Evolutionary conservation across 129 eudicot genomes (phyloP).

Genomic region (Artemisia tridentata): DNA sequence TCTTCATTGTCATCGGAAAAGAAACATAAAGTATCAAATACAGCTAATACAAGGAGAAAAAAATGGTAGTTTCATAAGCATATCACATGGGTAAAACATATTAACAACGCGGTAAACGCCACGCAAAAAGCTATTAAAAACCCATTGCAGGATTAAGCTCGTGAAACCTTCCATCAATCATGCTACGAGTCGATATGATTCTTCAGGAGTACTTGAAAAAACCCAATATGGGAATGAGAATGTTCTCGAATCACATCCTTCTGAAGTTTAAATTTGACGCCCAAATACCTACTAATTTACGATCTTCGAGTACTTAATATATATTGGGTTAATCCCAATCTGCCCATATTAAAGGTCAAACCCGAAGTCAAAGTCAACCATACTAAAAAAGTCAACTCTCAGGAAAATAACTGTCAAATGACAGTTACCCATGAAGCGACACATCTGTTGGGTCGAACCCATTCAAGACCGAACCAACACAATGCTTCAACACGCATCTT

Average conservation of each 20-base stretch:
- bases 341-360: no score
- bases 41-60: conserved; percentile 18
- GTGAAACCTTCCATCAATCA: conserved; percentile 2
- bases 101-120: neutral
- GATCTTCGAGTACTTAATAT: neutral
- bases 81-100: conserved; percentile 21
- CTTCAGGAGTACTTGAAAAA: conserved; percentile 26
- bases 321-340: no score
- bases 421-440: no score
- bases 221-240: conserved; percentile 16
- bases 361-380: no score
- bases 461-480: no score
- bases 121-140: conserved; percentile 13
- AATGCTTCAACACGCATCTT: no score
- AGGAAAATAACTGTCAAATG: no score
- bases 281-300: neutral
- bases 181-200: neutral
- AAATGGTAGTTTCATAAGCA: neutral
- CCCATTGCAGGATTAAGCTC: conserved; percentile 4
- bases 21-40: conserved; percentile 12
- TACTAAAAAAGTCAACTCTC: no score
- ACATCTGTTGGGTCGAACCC: no score
- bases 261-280: conserved; percentile 1
- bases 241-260: conserved; percentile 10
- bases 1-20: neutral